Evolutionary conservation across 2,329 filamentous ascomycete species (phyloP).

Genomic region (Atkinsonella hypoxylon): DNA sequence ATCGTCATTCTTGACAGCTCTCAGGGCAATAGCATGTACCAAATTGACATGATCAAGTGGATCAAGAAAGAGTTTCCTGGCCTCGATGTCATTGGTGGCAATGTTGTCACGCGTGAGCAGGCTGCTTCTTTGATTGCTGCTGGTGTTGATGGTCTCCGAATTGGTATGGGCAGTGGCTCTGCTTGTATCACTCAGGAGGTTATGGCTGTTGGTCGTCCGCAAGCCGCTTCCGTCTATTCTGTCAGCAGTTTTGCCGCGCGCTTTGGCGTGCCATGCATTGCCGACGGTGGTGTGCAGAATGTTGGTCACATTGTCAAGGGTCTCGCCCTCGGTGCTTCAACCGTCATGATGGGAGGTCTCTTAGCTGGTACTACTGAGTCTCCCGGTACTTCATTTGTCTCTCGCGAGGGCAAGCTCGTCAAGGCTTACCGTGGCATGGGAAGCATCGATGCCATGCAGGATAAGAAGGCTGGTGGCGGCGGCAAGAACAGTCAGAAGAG

Average conservation of each 20-base stretch:
- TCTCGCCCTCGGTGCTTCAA: constrained; percentile 83
- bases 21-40: constrained; percentile 97
- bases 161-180: constrained; percentile 96
- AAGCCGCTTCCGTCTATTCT: constrained; percentile 84
- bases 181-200: constrained; percentile 99
- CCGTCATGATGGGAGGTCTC: constrained; percentile 98
- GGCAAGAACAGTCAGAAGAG: constrained; percentile 62
- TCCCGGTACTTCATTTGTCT: constrained; percentile 92
- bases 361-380: constrained; percentile 96
- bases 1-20: constrained; percentile 92
- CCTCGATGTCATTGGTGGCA: constrained; percentile 93
- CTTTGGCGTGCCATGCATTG: constrained; percentile 96
- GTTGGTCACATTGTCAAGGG: constrained; percentile 99
- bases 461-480: constrained; percentile 81
- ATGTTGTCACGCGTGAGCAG: constrained; percentile 96
- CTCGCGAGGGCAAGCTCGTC: constrained; percentile 91
- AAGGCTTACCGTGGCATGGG: constrained; percentile 99
- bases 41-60: constrained; percentile 97
- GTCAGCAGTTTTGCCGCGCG: constrained; percentile 81
- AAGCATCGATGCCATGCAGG: constrained; percentile 97
- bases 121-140: constrained; percentile 85
- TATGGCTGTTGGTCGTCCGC: constrained; percentile 95
- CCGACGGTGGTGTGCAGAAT: constrained; percentile 95
- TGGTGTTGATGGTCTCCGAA: constrained; percentile 90
- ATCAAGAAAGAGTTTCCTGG: constrained; percentile 76